These are phyloP conservation scores for Wickerhamiella azymoides DNA, from an alignment of 805 yeast genomes.

Conservation along the genomic window DNA sequence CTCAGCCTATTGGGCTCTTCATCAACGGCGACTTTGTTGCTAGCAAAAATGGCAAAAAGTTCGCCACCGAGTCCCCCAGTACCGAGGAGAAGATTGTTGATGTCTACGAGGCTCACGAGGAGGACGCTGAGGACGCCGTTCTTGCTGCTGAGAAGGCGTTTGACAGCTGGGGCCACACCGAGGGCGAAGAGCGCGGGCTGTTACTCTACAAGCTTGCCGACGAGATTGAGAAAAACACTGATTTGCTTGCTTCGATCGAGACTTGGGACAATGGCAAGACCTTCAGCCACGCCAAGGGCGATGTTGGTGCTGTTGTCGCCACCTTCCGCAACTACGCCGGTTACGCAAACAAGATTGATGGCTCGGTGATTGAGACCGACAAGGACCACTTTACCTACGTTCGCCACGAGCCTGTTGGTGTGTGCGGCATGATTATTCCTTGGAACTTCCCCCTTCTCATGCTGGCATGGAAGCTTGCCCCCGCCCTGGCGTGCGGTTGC, in stretches of 20 bases:
- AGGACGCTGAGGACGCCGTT: conserved; percentile 75
- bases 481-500: conserved; percentile 85
- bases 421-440: conserved; percentile 90
- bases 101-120: conserved; percentile 62
- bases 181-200: conserved; percentile 57
- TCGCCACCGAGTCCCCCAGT: conserved; percentile 52
- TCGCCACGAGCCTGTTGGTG: conserved; percentile 84
- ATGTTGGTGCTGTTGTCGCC: conserved; percentile 52
- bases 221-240: conserved; percentile 56
- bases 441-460: conserved; percentile 94
- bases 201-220: conserved; percentile 63
- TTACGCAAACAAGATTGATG: conserved; percentile 77
- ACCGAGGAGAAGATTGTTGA: conserved; percentile 58
- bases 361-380: conserved; percentile 65
- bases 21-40: conserved; percentile 49
- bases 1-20: conserved; percentile 73
- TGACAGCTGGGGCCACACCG: conserved; percentile 51
- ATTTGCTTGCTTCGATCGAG: conserved; percentile 65
- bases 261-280: conserved; percentile 86
- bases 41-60: conserved; percentile 44
- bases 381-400: conserved; percentile 60
- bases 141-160: conserved; percentile 73
- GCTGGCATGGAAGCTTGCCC: conserved; percentile 92
- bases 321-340: conserved; percentile 81
- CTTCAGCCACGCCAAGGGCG: conserved; percentile 50